Conservation (phyloP, 768 basidiomycete genomes). For the Agrocybe praecox region DNA sequence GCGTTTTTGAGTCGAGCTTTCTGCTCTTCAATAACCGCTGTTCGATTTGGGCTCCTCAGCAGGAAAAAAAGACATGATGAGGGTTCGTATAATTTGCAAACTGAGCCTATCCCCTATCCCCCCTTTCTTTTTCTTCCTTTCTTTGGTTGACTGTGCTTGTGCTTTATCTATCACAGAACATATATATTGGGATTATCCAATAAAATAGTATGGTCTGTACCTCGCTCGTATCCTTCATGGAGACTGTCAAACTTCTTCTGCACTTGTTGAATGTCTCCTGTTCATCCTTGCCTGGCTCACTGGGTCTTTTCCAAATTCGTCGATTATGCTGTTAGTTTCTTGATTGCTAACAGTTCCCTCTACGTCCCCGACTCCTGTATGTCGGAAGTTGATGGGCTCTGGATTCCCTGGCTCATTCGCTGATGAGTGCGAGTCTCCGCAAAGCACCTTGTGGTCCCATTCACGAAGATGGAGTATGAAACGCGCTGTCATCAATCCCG, state of each 20-base stretch:
- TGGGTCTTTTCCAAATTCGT: not conserved
- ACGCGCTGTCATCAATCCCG: slow-evolving; percentile 1
- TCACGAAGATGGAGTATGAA: slow-evolving; percentile 4
- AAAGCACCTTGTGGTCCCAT: not conserved
- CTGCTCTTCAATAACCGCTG: slow-evolving; percentile 12
- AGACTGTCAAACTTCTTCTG: too few species aligned
- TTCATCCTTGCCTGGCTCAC: not conserved
- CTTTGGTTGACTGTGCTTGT: not conserved
- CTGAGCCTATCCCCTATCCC: slow-evolving; percentile 1
- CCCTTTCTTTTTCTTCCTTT: not conserved
- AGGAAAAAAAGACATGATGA: slow-evolving; percentile 15
- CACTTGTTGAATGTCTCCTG: not conserved
- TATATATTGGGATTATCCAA: too few species aligned
- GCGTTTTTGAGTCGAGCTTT: slow-evolving; percentile 5
- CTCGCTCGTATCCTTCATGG: too few species aligned
- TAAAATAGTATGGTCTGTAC: too few species aligned
- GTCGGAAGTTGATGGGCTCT: not conserved
- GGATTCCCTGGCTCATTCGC: not conserved
- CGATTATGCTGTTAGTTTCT: not conserved
- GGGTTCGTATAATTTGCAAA: slow-evolving; percentile 18
- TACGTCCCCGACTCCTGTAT: not conserved
- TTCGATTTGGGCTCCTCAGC: not conserved
- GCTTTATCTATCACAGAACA: too few species aligned
- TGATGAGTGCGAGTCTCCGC: not conserved
- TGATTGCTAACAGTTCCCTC: not conserved